These are phyloP conservation scores for Cicer pinnatifidum DNA, from an alignment of 306 rosid species.

Conservation along the genomic window DNA sequence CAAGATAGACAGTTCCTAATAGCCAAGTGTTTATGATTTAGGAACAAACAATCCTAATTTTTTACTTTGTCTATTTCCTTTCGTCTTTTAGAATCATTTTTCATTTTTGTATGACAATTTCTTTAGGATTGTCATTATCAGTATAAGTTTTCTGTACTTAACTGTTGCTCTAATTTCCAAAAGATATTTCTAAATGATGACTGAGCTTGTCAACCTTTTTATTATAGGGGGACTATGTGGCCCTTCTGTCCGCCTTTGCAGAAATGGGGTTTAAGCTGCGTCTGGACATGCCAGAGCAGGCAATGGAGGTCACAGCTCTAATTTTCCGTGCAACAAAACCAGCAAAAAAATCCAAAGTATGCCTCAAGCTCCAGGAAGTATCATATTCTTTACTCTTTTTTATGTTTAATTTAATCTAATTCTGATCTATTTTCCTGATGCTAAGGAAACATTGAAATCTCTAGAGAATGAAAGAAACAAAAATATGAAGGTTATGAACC, in stretches of 20 bases:
- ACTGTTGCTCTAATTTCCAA: constrained; percentile 17
- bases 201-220: constrained; percentile 46
- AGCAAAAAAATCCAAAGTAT: constrained; percentile 66
- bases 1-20: not conserved
- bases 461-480: constrained; percentile 72
- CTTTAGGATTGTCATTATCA: constrained; percentile 17
- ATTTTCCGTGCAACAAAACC: constrained; percentile 85
- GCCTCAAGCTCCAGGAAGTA: constrained; percentile 39
- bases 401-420: constrained; percentile 39
- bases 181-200: constrained; percentile 36
- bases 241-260: constrained; percentile 91
- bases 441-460: constrained; percentile 72
- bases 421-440: constrained; percentile 43
- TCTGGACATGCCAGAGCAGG: constrained; percentile 95
- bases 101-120: not conserved
- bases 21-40: not conserved
- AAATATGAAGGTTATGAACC: constrained; percentile 81
- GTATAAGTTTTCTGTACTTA: not conserved
- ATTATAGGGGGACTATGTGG: constrained; percentile 87
- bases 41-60: not conserved
- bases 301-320: constrained; percentile 77
- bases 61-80: constrained; percentile 3
- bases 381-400: constrained; percentile 12
- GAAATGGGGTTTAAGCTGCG: constrained; percentile 98
- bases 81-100: not conserved